These are phyloP conservation scores for Plenodomus lindquistii DNA, from an alignment of 2,329 filamentous ascomycete genomes.

Conservation along the genomic window DNA sequence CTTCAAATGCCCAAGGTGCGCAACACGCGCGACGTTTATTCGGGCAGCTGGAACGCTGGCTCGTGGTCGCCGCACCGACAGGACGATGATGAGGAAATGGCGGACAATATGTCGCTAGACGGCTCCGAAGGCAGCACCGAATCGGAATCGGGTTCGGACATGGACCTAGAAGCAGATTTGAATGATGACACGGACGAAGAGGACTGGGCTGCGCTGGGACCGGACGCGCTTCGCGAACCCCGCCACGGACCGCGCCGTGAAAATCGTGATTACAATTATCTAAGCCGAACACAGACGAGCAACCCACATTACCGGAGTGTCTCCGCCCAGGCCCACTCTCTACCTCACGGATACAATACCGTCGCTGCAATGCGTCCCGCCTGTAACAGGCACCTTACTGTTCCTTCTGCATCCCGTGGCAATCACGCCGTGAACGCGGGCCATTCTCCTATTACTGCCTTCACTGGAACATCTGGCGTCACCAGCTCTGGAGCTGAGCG, in stretches of 20 bases:
- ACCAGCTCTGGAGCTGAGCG: conserved; percentile 61
- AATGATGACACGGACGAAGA: conserved; percentile 89
- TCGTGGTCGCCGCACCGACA: conserved; percentile 68
- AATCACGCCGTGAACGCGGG: conserved; percentile 32
- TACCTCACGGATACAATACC: conserved; percentile 23
- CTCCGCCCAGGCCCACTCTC: conserved; percentile 32
- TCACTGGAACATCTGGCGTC: conserved; percentile 33
- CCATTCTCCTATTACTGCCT: conserved; percentile 21
- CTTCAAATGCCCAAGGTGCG: conserved; percentile 52
- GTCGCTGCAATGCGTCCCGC: conserved; percentile 24
- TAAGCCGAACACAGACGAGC: conserved; percentile 41
- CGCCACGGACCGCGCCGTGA: conserved; percentile 34
- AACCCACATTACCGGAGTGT: conserved; percentile 31
- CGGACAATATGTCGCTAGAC: conserved; percentile 92
- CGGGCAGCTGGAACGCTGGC: conserved; percentile 67
- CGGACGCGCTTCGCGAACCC: conserved; percentile 76
- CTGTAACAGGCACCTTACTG: conserved; percentile 31
- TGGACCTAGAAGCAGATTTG: conserved; percentile 71
- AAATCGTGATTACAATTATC: conserved; percentile 45
- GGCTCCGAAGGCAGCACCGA: conserved; percentile 67
- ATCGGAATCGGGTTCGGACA: conserved; percentile 73
- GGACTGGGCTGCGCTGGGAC: conserved; percentile 90
- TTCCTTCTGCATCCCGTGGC: conserved; percentile 37
- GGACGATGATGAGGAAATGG: conserved; percentile 56
- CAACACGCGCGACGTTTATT: conserved; percentile 44